Evolutionary conservation across 805 yeast species (phyloP), one percentile per base, ranked within the genome.

Genomic region (Huiozyma sinensis): DNA sequence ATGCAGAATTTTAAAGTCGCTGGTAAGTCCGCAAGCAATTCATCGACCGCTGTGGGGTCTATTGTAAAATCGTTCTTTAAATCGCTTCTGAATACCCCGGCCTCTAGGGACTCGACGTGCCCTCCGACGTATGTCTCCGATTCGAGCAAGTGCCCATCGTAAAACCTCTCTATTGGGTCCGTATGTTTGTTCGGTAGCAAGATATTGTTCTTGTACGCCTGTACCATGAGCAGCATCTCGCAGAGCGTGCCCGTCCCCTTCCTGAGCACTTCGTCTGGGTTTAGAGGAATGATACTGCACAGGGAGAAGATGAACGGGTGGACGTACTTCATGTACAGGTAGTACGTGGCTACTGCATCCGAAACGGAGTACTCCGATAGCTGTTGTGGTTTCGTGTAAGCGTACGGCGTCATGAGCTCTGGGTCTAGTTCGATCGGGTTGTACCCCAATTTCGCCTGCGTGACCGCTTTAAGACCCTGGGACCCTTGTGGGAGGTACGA

Each of bases 121-220:
- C 99, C 99, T 46, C 99, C 99, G 28, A 92, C 97, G 59, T 92
- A 92, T 0, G 99, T 92, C 63, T 92, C 99, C 1, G 95, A 81
- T 56, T 90, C 97, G 36, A 92, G 63, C 44, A 92, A 64, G 65
- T 92, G 98, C 2, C 97, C 98, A 51, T 92, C 83, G 63, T 87
- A 90, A 59, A 90, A 92, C 54, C 96, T 69, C 61, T 90, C 97
- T n/a, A 83, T 73, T 1, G 97, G 95, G 49, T 92, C 98, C 6
- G 79, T 73, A 56, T 94, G 94, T 64, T 92, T 92, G 61, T 90
- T 94, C 2, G 99, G 99, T 35, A 92, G 70, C 11, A 92, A 53
- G 45, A 94, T 89, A 33, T 72, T 67, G 7, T 76, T 70, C 43
- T 82, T 73, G 58, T 85, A 92, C 0, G 98, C 98, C 61, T 92